phyloP scores from a whole-genome alignment of 2,329 filamentous ascomycete genomes.

The Pseudogymnoascus sp. region DNA sequence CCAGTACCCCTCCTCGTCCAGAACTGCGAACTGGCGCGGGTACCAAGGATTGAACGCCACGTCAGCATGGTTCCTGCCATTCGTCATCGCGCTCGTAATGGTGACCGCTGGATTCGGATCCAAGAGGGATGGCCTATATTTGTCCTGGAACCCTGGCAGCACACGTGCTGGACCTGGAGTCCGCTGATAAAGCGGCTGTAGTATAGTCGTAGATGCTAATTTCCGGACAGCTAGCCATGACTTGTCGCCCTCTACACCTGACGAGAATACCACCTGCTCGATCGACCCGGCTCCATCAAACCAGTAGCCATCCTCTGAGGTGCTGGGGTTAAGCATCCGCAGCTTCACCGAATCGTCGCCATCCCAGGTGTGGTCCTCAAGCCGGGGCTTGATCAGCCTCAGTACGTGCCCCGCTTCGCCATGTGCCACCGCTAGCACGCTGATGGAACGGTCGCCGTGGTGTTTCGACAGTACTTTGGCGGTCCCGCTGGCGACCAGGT shows the following conservation, averaged over 20 bases:
- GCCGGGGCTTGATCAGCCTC: conserved; percentile 21
- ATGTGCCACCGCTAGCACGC: conserved; percentile 22
- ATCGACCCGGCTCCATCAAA: conserved; percentile 33
- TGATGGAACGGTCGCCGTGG: not conserved
- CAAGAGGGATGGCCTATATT: conserved; percentile 40
- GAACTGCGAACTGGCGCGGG: conserved; percentile 52
- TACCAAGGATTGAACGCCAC: conserved; percentile 56
- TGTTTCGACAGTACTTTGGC: not conserved
- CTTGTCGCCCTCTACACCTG: conserved; percentile 28
- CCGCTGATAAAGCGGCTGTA: conserved; percentile 26
- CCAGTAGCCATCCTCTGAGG: conserved; percentile 23
- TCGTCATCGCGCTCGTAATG: conserved; percentile 44
- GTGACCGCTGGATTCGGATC: conserved; percentile 45
- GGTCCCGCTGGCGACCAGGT: not conserved
- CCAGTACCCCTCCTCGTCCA: conserved; percentile 60
- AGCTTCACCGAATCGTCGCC: conserved; percentile 17
- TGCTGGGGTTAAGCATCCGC: conserved; percentile 15
- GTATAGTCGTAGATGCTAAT: conserved; percentile 32
- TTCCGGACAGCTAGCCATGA: conserved; percentile 40
- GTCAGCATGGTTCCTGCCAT: conserved; percentile 50
- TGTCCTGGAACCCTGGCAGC: conserved; percentile 7
- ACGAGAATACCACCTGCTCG: conserved; percentile 38
- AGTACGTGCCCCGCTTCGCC: conserved; percentile 26
- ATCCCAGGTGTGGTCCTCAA: conserved; percentile 23
- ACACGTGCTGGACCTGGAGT: not conserved